Evolutionary conservation across 2,329 filamentous ascomycete genomes (phyloP).

Genomic region (Arthroderma sp.): DNA sequence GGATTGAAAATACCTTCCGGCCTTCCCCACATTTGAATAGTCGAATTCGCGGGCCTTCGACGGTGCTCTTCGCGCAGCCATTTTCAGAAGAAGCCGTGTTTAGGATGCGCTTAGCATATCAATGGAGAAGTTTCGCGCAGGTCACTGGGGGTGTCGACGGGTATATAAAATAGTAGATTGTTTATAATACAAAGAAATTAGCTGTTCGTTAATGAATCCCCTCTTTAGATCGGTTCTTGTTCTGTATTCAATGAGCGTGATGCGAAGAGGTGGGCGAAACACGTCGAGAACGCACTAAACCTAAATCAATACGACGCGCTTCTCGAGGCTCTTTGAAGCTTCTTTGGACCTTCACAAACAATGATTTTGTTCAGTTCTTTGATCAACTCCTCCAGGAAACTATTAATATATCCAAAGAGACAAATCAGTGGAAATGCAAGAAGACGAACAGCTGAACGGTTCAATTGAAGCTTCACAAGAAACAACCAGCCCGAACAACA

Average conservation of each 20-base stretch:
- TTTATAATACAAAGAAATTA: too few relatives aligned
- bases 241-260: too few relatives aligned
- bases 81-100: not conserved
- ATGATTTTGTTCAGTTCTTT: too few relatives aligned
- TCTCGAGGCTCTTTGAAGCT: not conserved
- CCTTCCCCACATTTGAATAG: slow-evolving; percentile 35
- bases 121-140: not conserved
- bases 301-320: not conserved
- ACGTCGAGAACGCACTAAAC: not conserved
- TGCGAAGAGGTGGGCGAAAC: not conserved
- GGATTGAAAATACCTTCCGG: slow-evolving; percentile 27
- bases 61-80: slow-evolving; percentile 25
- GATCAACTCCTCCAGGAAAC: too few relatives aligned
- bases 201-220: too few relatives aligned
- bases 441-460: not conserved
- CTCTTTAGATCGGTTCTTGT: too few relatives aligned
- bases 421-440: too few relatives aligned
- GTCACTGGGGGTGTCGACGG: not conserved
- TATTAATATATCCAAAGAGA: too few relatives aligned
- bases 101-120: not conserved
- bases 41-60: slow-evolving; percentile 33
- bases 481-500: slow-evolving; percentile 17
- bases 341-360: too few relatives aligned
- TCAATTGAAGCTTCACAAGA: slow-evolving; percentile 19
- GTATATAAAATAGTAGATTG: not conserved